Evolutionary conservation across 2,329 filamentous ascomycete genomes (phyloP).

Genomic region (Colletotrichum sp.): DNA sequence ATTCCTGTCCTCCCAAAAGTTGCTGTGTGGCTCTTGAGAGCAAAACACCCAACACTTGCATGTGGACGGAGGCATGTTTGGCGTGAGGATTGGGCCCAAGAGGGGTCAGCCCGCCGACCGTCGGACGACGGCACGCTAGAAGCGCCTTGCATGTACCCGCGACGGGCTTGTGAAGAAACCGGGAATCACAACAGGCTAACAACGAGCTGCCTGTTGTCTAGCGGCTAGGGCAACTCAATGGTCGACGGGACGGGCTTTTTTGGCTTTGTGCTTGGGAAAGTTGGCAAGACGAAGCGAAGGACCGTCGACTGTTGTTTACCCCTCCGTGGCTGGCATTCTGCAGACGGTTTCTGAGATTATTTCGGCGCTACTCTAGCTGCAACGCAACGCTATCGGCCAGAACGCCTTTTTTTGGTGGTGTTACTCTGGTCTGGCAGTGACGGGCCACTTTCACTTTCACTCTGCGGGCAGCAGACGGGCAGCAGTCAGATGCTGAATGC

Average conservation of each 20-base stretch:
- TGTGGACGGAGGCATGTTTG: slow-evolving; percentile 1
- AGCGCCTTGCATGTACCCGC: neutral
- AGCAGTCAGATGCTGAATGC: neutral
- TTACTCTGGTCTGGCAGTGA: slow-evolving; percentile 5
- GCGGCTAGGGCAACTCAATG: neutral
- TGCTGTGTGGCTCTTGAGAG: neutral
- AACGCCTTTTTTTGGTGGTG: neutral
- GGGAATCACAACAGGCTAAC: neutral
- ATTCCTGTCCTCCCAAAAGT: neutral
- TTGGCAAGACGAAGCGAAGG: neutral
- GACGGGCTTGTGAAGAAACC: neutral
- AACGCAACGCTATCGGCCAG: neutral
- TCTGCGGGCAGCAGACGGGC: neutral
- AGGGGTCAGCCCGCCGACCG: neutral
- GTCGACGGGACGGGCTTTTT: neutral
- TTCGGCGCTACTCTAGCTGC: neutral
- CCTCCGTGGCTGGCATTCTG: neutral
- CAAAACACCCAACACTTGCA: slow-evolving; percentile 3
- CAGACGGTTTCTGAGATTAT: neutral
- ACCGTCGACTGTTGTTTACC: neutral
- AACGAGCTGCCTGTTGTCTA: neutral
- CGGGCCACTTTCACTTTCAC: neutral
- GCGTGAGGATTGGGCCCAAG: neutral
- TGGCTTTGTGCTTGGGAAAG: neutral
- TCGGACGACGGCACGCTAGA: slow-evolving; percentile 16